A percentile compares a stretch with the other conserved stretches of the same genome.
phyloP scores from a whole-genome alignment of 2,329 filamentous ascomycete species.

The Tolypocladium cylindrosporum region DNA sequence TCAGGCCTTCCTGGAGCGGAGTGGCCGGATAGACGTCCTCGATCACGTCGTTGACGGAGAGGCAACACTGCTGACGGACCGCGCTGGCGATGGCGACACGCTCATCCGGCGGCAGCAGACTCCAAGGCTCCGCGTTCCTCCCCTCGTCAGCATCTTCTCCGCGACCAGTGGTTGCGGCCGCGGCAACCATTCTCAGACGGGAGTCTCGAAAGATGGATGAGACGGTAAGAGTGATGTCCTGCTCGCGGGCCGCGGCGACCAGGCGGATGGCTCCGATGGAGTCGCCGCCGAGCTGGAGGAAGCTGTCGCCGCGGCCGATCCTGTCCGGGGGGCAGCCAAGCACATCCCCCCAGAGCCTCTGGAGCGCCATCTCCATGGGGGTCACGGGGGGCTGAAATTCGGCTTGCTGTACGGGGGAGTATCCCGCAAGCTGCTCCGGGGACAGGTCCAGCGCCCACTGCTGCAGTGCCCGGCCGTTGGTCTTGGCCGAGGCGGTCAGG shows the following conservation, averaged over 20 bases:
- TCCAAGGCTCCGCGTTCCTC: too few species aligned
- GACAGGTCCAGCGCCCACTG: not conserved
- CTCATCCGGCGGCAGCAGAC: too few species aligned
- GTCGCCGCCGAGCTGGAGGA: slow-evolving; percentile 11
- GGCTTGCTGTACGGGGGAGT: not conserved
- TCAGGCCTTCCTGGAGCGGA: too few species aligned
- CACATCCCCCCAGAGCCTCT: slow-evolving; percentile 8
- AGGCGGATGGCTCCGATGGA: slow-evolving; percentile 12
- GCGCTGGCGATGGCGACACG: too few species aligned
- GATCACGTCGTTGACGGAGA: too few species aligned
- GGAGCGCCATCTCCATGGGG: slow-evolving; percentile 3
- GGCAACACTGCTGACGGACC: too few species aligned
- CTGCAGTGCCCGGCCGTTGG: not conserved
- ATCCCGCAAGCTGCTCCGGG: not conserved
- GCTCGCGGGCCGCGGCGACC: not conserved
- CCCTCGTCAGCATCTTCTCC: too few species aligned
- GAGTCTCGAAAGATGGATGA: too few species aligned
- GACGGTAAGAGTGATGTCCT: too few species aligned
- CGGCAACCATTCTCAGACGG: too few species aligned
- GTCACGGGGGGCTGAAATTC: not conserved
- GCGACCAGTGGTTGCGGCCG: too few species aligned
- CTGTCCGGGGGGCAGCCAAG: slow-evolving; percentile 2
- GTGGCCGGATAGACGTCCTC: too few species aligned
- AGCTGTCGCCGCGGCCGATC: slow-evolving; percentile 8
- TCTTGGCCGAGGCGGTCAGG: slow-evolving; percentile 3